These are phyloP conservation scores for Phialophora chinensis DNA, from an alignment of 2,329 filamentous ascomycete genomes.

Conservation along the genomic window DNA sequence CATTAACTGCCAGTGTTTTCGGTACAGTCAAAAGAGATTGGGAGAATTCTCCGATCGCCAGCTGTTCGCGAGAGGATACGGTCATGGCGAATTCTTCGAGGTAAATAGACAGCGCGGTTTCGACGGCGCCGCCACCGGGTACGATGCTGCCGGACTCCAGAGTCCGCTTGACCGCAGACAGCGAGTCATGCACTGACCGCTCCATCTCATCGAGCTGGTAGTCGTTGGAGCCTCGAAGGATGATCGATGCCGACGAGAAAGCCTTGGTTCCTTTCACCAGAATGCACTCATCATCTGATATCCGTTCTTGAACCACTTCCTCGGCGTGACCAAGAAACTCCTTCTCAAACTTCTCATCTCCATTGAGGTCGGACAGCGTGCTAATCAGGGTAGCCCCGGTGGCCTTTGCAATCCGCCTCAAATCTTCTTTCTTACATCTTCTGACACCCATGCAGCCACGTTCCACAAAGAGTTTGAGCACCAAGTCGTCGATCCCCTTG, in stretches of 20 bases:
- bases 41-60: conserved; percentile 96
- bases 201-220: conserved; percentile 99
- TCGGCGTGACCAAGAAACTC: conserved; percentile 89
- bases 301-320: conserved; percentile 96
- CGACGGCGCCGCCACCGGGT: conserved; percentile 92
- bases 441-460: conserved; percentile 93
- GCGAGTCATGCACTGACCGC: conserved; percentile 93
- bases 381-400: conserved; percentile 92
- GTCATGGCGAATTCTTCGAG: conserved; percentile 98
- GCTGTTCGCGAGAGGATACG: conserved; percentile 93
- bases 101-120: conserved; percentile 99
- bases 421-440: conserved; percentile 97
- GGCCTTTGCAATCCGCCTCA: conserved; percentile 92
- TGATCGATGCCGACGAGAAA: conserved; percentile 92
- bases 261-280: conserved; percentile 94
- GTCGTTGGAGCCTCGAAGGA: conserved; percentile 93
- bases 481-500: conserved; percentile 97
- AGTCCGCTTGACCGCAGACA: conserved; percentile 96
- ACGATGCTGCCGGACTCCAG: conserved; percentile 97
- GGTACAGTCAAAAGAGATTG: conserved; percentile 92
- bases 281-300: conserved; percentile 98
- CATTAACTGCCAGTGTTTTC: conserved; percentile 95
- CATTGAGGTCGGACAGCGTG: conserved; percentile 93
- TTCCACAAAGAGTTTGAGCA: conserved; percentile 92
- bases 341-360: conserved; percentile 93